These are phyloP conservation scores for Zhuliangozyma parablackwelliae DNA, from an alignment of 1,139 yeast species.

Conservation along the genomic window DNA sequence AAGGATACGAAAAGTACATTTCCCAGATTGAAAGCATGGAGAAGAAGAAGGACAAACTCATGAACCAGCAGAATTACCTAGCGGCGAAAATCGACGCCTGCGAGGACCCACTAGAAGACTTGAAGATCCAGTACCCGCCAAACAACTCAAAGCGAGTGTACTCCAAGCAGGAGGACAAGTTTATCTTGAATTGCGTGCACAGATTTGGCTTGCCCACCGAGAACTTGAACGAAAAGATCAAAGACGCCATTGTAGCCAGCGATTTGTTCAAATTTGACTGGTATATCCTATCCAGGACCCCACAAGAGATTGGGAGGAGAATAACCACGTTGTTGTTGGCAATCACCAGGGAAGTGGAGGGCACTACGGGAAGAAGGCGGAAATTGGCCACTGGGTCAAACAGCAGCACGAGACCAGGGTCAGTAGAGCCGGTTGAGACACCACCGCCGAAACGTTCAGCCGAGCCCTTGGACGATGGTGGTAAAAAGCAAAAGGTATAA, in stretches of 20 bases:
- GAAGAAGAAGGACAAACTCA: conserved; percentile 62
- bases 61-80: conserved; percentile 63
- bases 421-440: conserved; percentile 24
- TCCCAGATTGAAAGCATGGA: conserved; percentile 89
- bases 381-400: conserved; percentile 17
- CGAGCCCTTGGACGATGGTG: conserved; percentile 1
- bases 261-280: conserved; percentile 85
- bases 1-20: conserved; percentile 81
- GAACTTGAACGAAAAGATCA: conserved; percentile 67
- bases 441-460: conserved; percentile 1
- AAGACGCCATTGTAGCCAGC: conserved; percentile 67
- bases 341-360: conserved; percentile 75
- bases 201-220: conserved; percentile 74
- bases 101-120: conserved; percentile 69
- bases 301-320: conserved; percentile 80
- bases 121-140: conserved; percentile 82
- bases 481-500: not conserved
- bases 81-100: conserved; percentile 58
- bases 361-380: conserved; percentile 42
- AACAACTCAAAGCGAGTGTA: conserved; percentile 84
- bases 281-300: conserved; percentile 80
- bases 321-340: conserved; percentile 75
- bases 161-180: conserved; percentile 83
- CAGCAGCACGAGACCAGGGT: conserved; percentile 29
- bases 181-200: conserved; percentile 66